Conservation (phyloP, 2,329 filamentous ascomycete species). For the Cladosporium phlei region DNA sequence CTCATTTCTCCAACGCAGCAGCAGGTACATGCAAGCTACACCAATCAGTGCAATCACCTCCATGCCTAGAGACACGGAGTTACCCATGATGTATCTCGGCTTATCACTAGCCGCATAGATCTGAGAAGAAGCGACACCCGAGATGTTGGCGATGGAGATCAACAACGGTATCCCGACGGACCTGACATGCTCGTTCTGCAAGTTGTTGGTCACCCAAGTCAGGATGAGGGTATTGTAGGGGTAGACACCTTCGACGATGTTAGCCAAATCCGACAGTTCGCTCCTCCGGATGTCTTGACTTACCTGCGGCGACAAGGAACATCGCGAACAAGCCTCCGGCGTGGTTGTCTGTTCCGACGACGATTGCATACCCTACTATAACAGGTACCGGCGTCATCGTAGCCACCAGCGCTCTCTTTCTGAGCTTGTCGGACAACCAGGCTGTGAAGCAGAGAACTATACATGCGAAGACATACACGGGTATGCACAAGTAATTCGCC, state of each 20-base stretch:
- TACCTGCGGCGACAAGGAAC: constrained; percentile 24
- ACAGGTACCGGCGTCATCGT: constrained; percentile 28
- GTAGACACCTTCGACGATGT: no score
- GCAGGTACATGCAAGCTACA: constrained; percentile 21
- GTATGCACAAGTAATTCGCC: constrained; percentile 42
- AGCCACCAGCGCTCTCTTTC: constrained; percentile 27
- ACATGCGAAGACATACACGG: constrained; percentile 36
- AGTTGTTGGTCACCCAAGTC: constrained; percentile 58
- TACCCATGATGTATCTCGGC: constrained; percentile 2
- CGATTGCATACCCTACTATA: constrained; percentile 32
- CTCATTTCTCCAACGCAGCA: constrained; percentile 24
- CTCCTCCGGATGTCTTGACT: no score
- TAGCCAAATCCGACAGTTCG: no score
- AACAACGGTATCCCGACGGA: constrained; percentile 55
- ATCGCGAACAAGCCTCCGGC: constrained; percentile 27
- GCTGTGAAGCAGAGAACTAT: constrained; percentile 21
- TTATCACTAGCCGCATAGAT: constrained; percentile 8
- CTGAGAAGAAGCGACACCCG: constrained; percentile 24
- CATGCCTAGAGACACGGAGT: constrained; percentile 19
- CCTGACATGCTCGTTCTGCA: constrained; percentile 52
- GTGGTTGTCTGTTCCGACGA: constrained; percentile 26
- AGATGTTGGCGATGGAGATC: constrained; percentile 45
- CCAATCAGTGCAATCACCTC: constrained; percentile 22
- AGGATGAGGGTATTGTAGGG: constrained; percentile 53
- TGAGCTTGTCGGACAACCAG: constrained; percentile 23